Base-by-base conservation (phyloP, 1,284 basidiomycete species). In the Salmacisia buchloeana region DNA sequence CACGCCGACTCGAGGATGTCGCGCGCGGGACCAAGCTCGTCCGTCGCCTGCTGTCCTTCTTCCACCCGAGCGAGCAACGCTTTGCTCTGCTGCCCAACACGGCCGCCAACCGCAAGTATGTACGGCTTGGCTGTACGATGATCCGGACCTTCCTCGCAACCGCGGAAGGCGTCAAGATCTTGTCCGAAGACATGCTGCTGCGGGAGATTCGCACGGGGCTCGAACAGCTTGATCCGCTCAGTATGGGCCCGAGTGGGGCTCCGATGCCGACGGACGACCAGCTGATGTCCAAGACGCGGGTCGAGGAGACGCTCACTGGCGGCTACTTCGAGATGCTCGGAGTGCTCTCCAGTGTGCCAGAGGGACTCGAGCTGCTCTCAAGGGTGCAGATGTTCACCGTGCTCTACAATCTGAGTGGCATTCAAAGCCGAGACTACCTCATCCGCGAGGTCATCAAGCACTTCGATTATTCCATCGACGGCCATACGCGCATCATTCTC, bases 271-370 rank as follows among this genome's bases (percentile, higher is more conserved):
- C 38, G 2, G 29, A 35, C 7, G 74, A 94, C 72, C 87, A 90
- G 0, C 85, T 97, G 59, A 91, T 98, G 72, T 92, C 93, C 2
- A 89, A 89, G 75, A 85, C 86, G 69, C 85, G 91, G 12, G 85
- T 97, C 63, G 84, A 89, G 56, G 87, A 89, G 38, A 94, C 92
- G 0, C 81, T 98, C 66, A 90, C 91, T 0, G 89, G 86, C 71
- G 94, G 94, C 0, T 98, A 98, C 80, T 88, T 99, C 68, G 93
- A 97, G 76, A 93, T 99, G 88, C 84, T 99, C 1, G 94, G 94
- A 2, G 88, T 87, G 0, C 83, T 98, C 45, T 94, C 91, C 80
- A 91, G 89, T 74, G 86, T 88, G 66, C 85, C 87, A 33, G 91
- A 96, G 60, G 96, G 96, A 13, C 85, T 94, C 29, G 89, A 91